A percentile compares a stretch with the other conserved stretches of the same genome.
Conservation (phyloP, 371 early-diverging fungal genomes). For the Paramicrosporidium saccamoebae region DNA sequence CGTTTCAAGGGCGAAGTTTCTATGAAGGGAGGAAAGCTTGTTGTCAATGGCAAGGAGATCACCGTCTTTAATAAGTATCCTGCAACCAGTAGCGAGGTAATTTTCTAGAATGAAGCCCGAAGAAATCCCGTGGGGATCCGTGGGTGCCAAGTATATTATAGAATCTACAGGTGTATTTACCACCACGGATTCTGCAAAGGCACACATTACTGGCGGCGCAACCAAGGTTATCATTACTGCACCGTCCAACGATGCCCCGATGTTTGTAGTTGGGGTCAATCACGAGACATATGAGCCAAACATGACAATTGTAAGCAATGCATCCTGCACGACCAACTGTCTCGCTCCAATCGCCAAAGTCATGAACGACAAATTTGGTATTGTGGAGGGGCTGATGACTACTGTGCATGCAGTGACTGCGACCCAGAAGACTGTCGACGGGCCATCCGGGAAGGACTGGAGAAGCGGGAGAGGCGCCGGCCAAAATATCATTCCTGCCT, state of each 20-base stretch:
- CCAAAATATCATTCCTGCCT: conserved; percentile 96
- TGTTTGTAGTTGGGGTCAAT: conserved; percentile 82
- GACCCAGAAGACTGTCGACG: conserved; percentile 98
- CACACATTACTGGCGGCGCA: conserved; percentile 73
- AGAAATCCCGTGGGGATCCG: conserved; percentile 64
- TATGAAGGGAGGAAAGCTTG: conserved; percentile 30
- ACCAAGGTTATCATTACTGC: conserved; percentile 95
- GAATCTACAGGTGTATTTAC: conserved; percentile 97
- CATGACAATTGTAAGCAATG: conserved; percentile 77
- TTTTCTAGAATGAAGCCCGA: conserved; percentile 18
- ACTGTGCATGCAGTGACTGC: conserved; percentile 96
- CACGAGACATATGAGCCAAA: conserved; percentile 47
- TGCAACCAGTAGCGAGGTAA: too few relatives aligned
- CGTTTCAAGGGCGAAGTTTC: conserved; percentile 38
- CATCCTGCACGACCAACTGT: conserved; percentile 99
- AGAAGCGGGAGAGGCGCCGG: conserved; percentile 81
- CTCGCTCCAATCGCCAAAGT: conserved; percentile 95
- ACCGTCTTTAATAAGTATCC: conserved; percentile 24
- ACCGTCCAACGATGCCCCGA: conserved; percentile 64
- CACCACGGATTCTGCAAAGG: conserved; percentile 44
- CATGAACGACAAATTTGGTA: conserved; percentile 38
- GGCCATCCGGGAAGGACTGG: conserved; percentile 89
- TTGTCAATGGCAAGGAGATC: conserved; percentile 48
- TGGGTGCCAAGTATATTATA: conserved; percentile 73
- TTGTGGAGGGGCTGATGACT: conserved; percentile 52